These are phyloP conservation scores for Flagelloscypha sp. DNA, from an alignment of 768 basidiomycete genomes.

Conservation along the genomic window DNA sequence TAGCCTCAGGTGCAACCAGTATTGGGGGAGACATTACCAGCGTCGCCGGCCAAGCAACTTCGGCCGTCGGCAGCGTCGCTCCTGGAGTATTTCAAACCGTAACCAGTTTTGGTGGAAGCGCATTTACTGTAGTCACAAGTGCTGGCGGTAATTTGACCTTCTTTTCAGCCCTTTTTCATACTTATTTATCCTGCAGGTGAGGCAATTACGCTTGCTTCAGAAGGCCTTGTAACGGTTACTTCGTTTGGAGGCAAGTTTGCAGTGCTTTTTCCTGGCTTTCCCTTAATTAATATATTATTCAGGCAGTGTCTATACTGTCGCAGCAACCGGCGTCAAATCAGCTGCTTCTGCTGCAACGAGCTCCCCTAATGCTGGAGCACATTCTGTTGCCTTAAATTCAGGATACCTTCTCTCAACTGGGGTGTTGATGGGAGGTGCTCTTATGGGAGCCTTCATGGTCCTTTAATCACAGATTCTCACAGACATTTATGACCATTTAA, in stretches of 20 bases:
- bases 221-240: slow-evolving; percentile 32
- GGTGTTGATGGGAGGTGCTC: slow-evolving; percentile 20
- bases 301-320: slow-evolving; percentile 44
- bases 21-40: slow-evolving; percentile 19
- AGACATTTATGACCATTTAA: too few species aligned
- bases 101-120: slow-evolving; percentile 45
- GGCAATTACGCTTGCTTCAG: slow-evolving; percentile 50
- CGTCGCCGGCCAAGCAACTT: slow-evolving; percentile 11
- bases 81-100: slow-evolving; percentile 28
- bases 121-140: slow-evolving; percentile 48
- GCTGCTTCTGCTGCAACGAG: slow-evolving; percentile 17
- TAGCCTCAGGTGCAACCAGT: slow-evolving; percentile 12
- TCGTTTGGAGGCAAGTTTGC: slow-evolving; percentile 47
- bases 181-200: too few species aligned
- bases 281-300: too few species aligned
- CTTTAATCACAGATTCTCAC: too few species aligned
- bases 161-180: too few species aligned
- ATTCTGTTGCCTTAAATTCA: slow-evolving; percentile 10
- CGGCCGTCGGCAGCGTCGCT: slow-evolving; percentile 19
- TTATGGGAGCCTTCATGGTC: slow-evolving; percentile 33
- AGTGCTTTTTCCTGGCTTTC: too few species aligned
- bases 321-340: slow-evolving; percentile 29
- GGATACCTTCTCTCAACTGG: slow-evolving; percentile 22
- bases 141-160: too few species aligned
- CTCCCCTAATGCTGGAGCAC: slow-evolving; percentile 6